These are phyloP conservation scores for Dactylellina sp. DNA, from an alignment of 2,329 filamentous ascomycete genomes.

Conservation along the genomic window DNA sequence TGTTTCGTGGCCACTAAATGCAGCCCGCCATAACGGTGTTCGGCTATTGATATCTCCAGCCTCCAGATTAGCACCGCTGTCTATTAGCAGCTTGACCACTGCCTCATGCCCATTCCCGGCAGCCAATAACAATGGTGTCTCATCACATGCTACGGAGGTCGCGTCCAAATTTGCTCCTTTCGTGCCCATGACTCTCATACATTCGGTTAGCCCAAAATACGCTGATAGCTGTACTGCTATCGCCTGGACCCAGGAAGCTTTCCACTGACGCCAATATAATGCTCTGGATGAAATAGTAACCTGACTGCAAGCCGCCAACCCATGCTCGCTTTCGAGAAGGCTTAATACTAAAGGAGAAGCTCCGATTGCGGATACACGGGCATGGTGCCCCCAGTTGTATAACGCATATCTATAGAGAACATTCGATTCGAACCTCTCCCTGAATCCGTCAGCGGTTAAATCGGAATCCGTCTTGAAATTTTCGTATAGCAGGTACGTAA, in stretches of 20 bases:
- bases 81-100: neutral
- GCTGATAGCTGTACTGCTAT: constrained; percentile 12
- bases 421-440: neutral
- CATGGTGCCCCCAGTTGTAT: constrained; percentile 21
- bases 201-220: constrained; percentile 11
- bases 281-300: neutral
- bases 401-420: constrained; percentile 13
- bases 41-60: neutral
- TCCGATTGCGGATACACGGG: neutral
- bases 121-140: constrained; percentile 1
- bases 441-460: neutral
- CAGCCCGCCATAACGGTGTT: neutral
- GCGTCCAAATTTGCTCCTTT: neutral
- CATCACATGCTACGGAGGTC: constrained; percentile 1
- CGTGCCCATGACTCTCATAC: neutral
- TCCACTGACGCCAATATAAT: neutral
- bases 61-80: neutral
- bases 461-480: constrained; percentile 10
- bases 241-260: neutral
- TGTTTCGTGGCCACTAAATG: neutral
- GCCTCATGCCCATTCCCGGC: neutral
- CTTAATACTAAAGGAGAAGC: neutral
- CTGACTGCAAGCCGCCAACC: neutral
- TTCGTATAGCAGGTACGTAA: constrained; percentile 29
- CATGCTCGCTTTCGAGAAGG: neutral